Base-by-base conservation (phyloP, 2,329 filamentous ascomycete genomes). In the Aureobasidium pullulans region DNA sequence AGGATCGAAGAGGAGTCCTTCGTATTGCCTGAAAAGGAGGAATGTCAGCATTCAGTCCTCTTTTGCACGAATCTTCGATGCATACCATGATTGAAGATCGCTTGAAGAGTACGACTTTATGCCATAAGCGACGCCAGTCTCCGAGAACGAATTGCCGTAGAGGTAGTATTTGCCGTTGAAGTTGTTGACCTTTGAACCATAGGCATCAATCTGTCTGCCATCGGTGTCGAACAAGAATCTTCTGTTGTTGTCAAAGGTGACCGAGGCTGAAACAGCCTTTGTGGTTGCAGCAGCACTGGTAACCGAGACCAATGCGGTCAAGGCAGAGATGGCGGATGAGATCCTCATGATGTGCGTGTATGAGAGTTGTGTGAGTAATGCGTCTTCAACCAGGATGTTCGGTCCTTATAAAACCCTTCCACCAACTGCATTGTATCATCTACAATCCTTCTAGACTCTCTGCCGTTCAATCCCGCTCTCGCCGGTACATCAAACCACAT, bases 111-210 rank as follows among this genome's bases (percentile, higher is more conserved):
- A 67, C 3, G 64, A 66, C 36, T 67, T 66, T 60, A 67, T 66
- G 15, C 66, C 66, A 32, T 62, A 66, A 15, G 64, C 61, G 8
- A 54, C 47, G 8, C 65, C 65, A 10, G 50, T 63, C 9, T 56
- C 64, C 10, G 64, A 63, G 57, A 67, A 66, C 53, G 63, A 65
- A 59, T 67, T 67, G 15, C 66, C 66, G 47, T 66, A 67, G 13
- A 67, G 62, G 43, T 66, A 67, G 60, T 66, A 66, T 9, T 61
- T 60, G 19, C 63, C 64, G 23, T 66, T 62, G 60, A 66, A 66
- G 47, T 56, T 60, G 34, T 66, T 64, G 59, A 67, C 42, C 50
- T 67, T 67, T 50, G 62, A 62, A 28, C 65, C 65, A 43, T 66
- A 65, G 10, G 65, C 64, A 48, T 67, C 65, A 29, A 67, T 66